These are phyloP conservation scores for Phallus indusiatus DNA, from an alignment of 768 basidiomycete genomes.

Conservation along the genomic window DNA sequence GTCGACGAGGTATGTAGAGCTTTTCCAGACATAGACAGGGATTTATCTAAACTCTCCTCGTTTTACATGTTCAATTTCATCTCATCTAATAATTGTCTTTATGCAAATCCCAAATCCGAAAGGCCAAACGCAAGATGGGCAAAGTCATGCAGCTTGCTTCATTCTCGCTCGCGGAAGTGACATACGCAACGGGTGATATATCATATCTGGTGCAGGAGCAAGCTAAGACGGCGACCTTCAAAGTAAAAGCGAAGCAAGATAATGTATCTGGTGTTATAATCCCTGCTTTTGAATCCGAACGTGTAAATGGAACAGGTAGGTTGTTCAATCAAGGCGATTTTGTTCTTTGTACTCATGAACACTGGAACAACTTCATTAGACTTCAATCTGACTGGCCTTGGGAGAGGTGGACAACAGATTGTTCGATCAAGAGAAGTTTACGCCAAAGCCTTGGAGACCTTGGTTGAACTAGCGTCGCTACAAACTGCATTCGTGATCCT, in stretches of 20 bases:
- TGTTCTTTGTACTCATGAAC: background rate
- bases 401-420: slow-evolving; percentile 94
- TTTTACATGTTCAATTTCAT: background rate
- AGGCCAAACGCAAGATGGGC: slow-evolving; percentile 99
- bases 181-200: slow-evolving; percentile 95
- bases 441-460: slow-evolving; percentile 92
- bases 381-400: slow-evolving; percentile 94
- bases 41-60: background rate
- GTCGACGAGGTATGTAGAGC: slow-evolving; percentile 79
- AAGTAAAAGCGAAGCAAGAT: slow-evolving; percentile 91
- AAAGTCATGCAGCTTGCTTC: slow-evolving; percentile 98
- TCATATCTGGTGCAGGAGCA: slow-evolving; percentile 97
- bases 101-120: background rate
- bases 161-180: slow-evolving; percentile 97
- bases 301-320: slow-evolving; percentile 73
- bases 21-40: background rate
- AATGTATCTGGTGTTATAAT: slow-evolving; percentile 96
- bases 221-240: slow-evolving; percentile 84
- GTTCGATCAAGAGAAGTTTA: slow-evolving; percentile 94
- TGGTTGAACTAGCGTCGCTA: slow-evolving; percentile 93
- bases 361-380: slow-evolving; percentile 36
- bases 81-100: slow-evolving; percentile 7
- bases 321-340: slow-evolving; percentile 6
- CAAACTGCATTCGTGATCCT: slow-evolving; percentile 98
- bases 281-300: slow-evolving; percentile 90